Evolutionary conservation across 768 basidiomycete genomes (phyloP).

Genomic region (Mycena haematopus): DNA sequence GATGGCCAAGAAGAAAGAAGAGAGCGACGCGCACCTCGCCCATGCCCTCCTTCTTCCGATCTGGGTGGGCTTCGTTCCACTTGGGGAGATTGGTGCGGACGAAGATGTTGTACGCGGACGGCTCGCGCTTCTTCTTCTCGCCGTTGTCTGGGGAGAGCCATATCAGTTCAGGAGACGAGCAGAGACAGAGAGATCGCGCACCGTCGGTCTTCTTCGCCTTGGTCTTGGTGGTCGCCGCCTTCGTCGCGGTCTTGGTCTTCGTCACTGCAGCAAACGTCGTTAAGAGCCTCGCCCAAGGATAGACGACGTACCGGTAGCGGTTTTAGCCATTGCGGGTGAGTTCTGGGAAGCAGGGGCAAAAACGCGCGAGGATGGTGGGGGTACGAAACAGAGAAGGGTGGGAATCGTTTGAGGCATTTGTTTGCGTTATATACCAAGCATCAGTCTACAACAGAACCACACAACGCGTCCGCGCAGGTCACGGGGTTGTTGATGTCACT

Average conservation of each 20-base stretch:
- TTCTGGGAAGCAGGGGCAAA: background rate
- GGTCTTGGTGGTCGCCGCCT: constrained; percentile 54
- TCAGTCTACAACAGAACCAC: too few relatives aligned
- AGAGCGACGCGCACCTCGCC: constrained; percentile 39
- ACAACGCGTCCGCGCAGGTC: too few relatives aligned
- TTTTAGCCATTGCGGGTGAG: background rate
- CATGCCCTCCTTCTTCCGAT: constrained; percentile 62
- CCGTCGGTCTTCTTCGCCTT: constrained; percentile 44
- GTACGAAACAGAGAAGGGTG: background rate
- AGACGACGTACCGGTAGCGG: background rate
- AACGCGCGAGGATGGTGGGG: background rate
- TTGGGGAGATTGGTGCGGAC: constrained; percentile 62
- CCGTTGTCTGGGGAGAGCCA: background rate
- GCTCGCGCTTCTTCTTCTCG: constrained; percentile 63
- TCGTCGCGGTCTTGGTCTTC: constrained; percentile 63
- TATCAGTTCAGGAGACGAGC: constrained; percentile 1
- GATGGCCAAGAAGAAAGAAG: background rate
- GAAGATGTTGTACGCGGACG: constrained; percentile 64
- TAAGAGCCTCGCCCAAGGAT: background rate
- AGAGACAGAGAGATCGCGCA: constrained; percentile 15
- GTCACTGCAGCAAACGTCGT: constrained; percentile 44
- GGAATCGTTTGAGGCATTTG: too few relatives aligned
- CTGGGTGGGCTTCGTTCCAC: constrained; percentile 61
- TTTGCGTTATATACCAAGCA: too few relatives aligned
- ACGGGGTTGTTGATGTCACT: too few relatives aligned